These are phyloP conservation scores for Colletotrichum cuscutae DNA, from an alignment of 2,329 filamentous ascomycete species.

Conservation along the genomic window DNA sequence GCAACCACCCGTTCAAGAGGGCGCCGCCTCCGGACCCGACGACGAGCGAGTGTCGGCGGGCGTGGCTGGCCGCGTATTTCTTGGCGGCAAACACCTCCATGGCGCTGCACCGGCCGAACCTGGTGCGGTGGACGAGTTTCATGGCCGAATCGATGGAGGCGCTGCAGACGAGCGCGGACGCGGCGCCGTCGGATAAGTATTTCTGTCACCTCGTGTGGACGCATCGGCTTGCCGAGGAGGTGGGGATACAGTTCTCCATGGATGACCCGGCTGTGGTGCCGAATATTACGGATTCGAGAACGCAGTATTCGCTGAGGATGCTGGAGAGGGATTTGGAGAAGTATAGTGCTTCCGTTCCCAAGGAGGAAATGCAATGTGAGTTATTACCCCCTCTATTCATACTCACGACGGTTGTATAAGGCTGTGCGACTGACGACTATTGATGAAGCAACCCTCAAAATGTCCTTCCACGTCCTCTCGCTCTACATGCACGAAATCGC, in stretches of 20 bases:
- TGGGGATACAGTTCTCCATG: slow-evolving; percentile 72
- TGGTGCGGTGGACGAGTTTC: slow-evolving; percentile 69
- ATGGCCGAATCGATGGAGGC: slow-evolving; percentile 69
- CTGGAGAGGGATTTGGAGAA: slow-evolving; percentile 73
- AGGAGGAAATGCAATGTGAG: slow-evolving; percentile 66
- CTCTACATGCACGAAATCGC: slow-evolving; percentile 82
- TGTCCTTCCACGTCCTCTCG: slow-evolving; percentile 73
- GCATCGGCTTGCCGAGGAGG: slow-evolving; percentile 74
- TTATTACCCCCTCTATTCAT: slow-evolving; percentile 31
- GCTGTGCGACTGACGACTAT: slow-evolving; percentile 29
- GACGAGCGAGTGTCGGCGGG: slow-evolving; percentile 64
- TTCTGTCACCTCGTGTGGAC: slow-evolving; percentile 70
- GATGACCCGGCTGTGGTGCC: slow-evolving; percentile 68
- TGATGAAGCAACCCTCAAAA: slow-evolving; percentile 65
- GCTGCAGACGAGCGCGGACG: slow-evolving; percentile 63
- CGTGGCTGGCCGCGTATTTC: slow-evolving; percentile 70
- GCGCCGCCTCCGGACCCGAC: slow-evolving; percentile 60
- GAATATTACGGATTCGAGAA: slow-evolving; percentile 70
- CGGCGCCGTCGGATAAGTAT: slow-evolving; percentile 65
- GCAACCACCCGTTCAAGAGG: slow-evolving; percentile 54
- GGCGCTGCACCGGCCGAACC: slow-evolving; percentile 68
- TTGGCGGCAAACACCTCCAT: slow-evolving; percentile 69
- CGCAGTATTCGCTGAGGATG: slow-evolving; percentile 71
- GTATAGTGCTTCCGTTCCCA: slow-evolving; percentile 65
- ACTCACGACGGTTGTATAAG: not conserved